A percentile compares a stretch with the other conserved stretches of the same genome.
Evolutionary conservation across 2,329 filamentous ascomycete species (phyloP).

Genomic region (Plenodomus biglobosus): DNA sequence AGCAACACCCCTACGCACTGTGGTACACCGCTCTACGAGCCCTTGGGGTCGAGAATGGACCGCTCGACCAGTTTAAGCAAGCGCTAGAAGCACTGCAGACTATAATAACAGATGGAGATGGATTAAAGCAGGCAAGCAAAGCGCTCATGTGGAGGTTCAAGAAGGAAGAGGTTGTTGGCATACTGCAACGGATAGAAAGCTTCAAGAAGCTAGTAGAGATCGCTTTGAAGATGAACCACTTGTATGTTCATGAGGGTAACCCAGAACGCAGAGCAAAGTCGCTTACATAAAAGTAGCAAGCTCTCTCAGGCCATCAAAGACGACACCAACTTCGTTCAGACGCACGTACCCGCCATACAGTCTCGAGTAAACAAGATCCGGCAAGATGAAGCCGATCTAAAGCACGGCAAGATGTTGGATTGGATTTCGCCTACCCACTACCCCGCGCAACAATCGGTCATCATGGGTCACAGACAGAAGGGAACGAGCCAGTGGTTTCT

Average conservation of each 20-base stretch:
- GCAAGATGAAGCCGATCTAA: slow-evolving; percentile 1
- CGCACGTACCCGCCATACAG: slow-evolving; percentile 1
- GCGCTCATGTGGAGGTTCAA: slow-evolving; percentile 17
- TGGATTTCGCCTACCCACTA: slow-evolving; percentile 49
- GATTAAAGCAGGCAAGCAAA: slow-evolving; percentile 7
- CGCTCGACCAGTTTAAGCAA: slow-evolving; percentile 28
- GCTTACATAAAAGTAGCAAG: slow-evolving; percentile 17
- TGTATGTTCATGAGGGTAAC: slow-evolving; percentile 12
- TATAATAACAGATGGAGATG: slow-evolving; percentile 13
- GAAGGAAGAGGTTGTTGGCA: slow-evolving; percentile 19
- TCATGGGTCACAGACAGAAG: slow-evolving; percentile 38
- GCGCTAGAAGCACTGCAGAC: slow-evolving; percentile 17
- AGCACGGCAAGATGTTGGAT: not conserved
- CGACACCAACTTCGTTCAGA: slow-evolving; percentile 6
- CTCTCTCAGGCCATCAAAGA: slow-evolving; percentile 14
- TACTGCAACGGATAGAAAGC: slow-evolving; percentile 19
- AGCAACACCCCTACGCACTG: slow-evolving; percentile 1
- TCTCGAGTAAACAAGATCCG: slow-evolving; percentile 6
- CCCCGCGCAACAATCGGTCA: slow-evolving; percentile 45
- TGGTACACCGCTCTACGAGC: slow-evolving; percentile 23
- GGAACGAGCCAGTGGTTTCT: slow-evolving; percentile 54
- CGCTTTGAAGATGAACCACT: slow-evolving; percentile 25
- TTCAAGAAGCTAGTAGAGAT: slow-evolving; percentile 20
- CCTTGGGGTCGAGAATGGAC: slow-evolving; percentile 22
- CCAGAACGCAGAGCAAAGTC: slow-evolving; percentile 1